phyloP scores from a whole-genome alignment of 2,329 filamentous ascomycete species.

The Neophaeococcomyces mojaviensis region DNA sequence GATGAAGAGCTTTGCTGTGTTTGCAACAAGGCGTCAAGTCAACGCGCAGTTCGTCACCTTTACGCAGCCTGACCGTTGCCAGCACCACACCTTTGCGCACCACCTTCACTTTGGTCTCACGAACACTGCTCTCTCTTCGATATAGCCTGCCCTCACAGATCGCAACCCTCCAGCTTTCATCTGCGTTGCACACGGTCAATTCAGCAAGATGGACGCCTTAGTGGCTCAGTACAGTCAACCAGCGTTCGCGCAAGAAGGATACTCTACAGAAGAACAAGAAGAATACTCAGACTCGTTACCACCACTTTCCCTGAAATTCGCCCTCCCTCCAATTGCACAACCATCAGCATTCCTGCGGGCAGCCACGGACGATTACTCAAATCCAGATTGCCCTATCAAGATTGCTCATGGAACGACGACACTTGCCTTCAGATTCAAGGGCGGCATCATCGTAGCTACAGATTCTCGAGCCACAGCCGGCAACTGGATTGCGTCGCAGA shows the following conservation, averaged over 20 bases:
- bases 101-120: background rate
- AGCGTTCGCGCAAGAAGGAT: slow-evolving; percentile 64
- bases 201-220: slow-evolving; percentile 78
- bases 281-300: slow-evolving; percentile 60
- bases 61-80: slow-evolving; percentile 2
- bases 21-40: background rate
- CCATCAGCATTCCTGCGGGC: slow-evolving; percentile 91
- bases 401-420: slow-evolving; percentile 98
- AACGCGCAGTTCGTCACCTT: slow-evolving; percentile 7
- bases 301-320: slow-evolving; percentile 83
- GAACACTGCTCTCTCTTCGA: background rate
- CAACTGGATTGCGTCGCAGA: slow-evolving; percentile 99
- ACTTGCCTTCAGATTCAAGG: slow-evolving; percentile 94
- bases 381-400: slow-evolving; percentile 97
- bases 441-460: slow-evolving; percentile 95
- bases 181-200: background rate
- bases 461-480: slow-evolving; percentile 95
- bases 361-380: slow-evolving; percentile 93
- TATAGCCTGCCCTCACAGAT: background rate
- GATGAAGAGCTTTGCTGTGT: background rate
- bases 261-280: slow-evolving; percentile 64
- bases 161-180: background rate
- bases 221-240: slow-evolving; percentile 86
- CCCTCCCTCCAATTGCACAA: slow-evolving; percentile 78
- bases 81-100: background rate